phyloP scores from a whole-genome alignment of 352 stramenopile species.

The Pythium brachiatum region DNA sequence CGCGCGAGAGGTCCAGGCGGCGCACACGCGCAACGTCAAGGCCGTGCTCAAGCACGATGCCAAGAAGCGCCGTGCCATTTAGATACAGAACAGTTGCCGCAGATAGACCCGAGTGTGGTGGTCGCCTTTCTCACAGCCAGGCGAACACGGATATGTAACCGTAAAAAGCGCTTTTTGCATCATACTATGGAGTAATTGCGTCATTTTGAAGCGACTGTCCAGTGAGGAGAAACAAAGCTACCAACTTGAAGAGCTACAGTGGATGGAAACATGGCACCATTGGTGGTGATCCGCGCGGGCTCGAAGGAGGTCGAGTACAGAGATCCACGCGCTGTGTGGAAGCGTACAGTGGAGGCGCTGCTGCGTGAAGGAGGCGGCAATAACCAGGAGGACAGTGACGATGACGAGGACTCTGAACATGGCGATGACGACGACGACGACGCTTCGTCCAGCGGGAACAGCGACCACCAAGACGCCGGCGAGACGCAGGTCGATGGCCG shows the following conservation, averaged over 20 bases:
- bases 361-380: slow-evolving; percentile 4
- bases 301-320: slow-evolving; percentile 66
- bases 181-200: too few species aligned
- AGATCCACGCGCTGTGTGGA: slow-evolving; percentile 48
- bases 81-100: background rate
- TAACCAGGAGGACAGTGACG: slow-evolving; percentile 23
- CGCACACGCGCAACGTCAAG: slow-evolving; percentile 72
- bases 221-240: slow-evolving; percentile 3
- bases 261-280: slow-evolving; percentile 45
- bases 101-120: background rate
- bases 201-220: slow-evolving; percentile 16
- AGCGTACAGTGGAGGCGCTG: slow-evolving; percentile 24
- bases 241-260: slow-evolving; percentile 17
- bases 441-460: slow-evolving; percentile 15
- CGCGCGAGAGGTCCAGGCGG: slow-evolving; percentile 81
- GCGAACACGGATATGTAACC: background rate
- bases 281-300: slow-evolving; percentile 68
- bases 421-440: slow-evolving; percentile 25
- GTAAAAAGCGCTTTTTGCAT: slow-evolving; percentile 8
- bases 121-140: background rate
- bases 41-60: slow-evolving; percentile 81
- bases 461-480: slow-evolving; percentile 10
- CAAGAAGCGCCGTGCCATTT: slow-evolving; percentile 63
- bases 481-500: slow-evolving; percentile 19
- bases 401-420: background rate